phyloP scores from a whole-genome alignment of 768 basidiomycete genomes.

The Mycena rebaudengoi region DNA sequence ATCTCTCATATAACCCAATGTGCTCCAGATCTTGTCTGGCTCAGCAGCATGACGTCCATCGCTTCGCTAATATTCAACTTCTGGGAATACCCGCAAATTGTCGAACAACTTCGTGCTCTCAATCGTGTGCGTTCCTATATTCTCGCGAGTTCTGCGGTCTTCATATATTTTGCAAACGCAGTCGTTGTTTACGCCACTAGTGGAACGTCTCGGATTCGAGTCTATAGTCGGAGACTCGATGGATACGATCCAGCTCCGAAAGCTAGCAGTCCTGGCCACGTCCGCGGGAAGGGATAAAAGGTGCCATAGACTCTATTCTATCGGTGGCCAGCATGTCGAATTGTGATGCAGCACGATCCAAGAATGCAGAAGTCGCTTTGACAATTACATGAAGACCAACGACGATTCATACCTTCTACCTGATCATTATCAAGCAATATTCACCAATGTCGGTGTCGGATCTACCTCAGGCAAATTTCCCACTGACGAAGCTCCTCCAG shows the following conservation, averaged over 20 bases:
- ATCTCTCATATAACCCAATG: not conserved
- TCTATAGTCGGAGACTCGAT: slow-evolving; percentile 70
- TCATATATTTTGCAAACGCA: slow-evolving; percentile 33
- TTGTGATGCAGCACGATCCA: slow-evolving; percentile 64
- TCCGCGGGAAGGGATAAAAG: slow-evolving; percentile 33
- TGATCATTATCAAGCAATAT: slow-evolving; percentile 72
- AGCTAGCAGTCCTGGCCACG: slow-evolving; percentile 70
- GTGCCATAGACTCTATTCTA: not conserved
- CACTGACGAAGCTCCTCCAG: slow-evolving; percentile 39
- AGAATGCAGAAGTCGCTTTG: slow-evolving; percentile 77
- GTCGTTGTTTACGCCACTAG: slow-evolving; percentile 77
- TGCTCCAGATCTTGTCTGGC: slow-evolving; percentile 80
- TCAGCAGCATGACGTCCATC: slow-evolving; percentile 67
- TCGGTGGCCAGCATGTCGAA: not conserved
- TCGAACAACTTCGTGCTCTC: slow-evolving; percentile 64
- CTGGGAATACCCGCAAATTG: slow-evolving; percentile 78
- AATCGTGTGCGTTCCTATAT: slow-evolving; percentile 54
- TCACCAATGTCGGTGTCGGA: slow-evolving; percentile 51
- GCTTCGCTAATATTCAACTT: slow-evolving; percentile 67
- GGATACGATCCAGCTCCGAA: slow-evolving; percentile 77
- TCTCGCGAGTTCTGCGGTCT: not conserved
- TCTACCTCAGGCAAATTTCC: not conserved
- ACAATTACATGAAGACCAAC: slow-evolving; percentile 69
- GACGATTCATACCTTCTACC: slow-evolving; percentile 81
- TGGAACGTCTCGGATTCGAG: slow-evolving; percentile 81